Base-by-base conservation (phyloP, 306 rosid species). In the Hippophae tibetana region DNA sequence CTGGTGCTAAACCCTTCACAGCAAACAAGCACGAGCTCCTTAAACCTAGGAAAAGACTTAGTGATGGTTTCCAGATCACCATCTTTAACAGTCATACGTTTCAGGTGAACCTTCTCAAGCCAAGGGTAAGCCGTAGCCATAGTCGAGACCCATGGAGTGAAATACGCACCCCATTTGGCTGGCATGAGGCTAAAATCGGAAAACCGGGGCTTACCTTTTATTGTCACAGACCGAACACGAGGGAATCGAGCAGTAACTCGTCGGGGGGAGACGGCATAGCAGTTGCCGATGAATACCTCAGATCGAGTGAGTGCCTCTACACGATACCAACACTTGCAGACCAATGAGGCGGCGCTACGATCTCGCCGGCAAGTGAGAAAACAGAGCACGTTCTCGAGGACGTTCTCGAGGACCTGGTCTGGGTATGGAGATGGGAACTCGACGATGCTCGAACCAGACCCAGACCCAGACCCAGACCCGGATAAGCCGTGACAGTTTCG, bases 321-420 rank as follows among this genome's bases (percentile, higher is more conserved):
- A 3, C 89, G 89, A 69, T 68, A 89, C 97, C 97, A 89, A 6
- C 87, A 86, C 77, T 84, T 86, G 78, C 95, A 86, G 44, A 89
- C 95, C 79, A 89, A 83, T 77, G 97, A 86, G 80, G 95, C 97
- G 27, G 93, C 87, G 89, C 78, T 89, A 26, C 97, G 92, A 85
- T 89, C 97, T 6, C 80, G 76, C 41, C 95, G 81, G 7, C 82
- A 76, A 50, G 82, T 72, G 26, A 89, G 89, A 67, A 89, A 89
- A 81, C 84, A 86, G 52, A 89, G 92, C n/a, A 89, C 97, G 92
- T 80, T 89, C 27, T 89, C 97, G 2, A 89, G 85, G 3, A 89
- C 97, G 78, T 89, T 89, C 79, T 86, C 95, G 6, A 89, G 86
- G 9, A 84, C 89, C 48, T 89, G 89, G 83, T 84, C 97, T 52